phyloP scores from a whole-genome alignment of 1,284 basidiomycete species.

The Ganoderma lucidum region DNA sequence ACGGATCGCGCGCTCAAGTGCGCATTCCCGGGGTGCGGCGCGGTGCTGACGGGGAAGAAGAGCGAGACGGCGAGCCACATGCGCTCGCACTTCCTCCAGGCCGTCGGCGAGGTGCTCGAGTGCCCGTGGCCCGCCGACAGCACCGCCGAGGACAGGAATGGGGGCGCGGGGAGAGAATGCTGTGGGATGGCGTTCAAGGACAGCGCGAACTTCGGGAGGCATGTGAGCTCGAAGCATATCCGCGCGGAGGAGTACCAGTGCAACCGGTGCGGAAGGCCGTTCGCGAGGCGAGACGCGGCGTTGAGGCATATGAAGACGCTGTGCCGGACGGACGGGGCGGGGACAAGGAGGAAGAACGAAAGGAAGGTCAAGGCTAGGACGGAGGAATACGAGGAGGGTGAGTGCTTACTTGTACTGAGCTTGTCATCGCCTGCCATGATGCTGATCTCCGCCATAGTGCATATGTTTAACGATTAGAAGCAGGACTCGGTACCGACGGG shows the following conservation, averaged over 20 bases:
- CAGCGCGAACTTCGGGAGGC: constrained; percentile 33
- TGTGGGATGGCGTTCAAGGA: constrained; percentile 32
- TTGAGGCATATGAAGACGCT: constrained; percentile 35
- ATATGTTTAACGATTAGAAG: constrained; percentile 1
- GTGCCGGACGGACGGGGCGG: constrained; percentile 20
- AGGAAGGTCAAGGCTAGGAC: constrained; percentile 13
- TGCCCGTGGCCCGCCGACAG: constrained; percentile 26
- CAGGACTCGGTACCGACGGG: not conserved
- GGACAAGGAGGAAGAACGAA: constrained; percentile 18
- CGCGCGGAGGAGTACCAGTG: constrained; percentile 31
- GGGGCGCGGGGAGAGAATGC: constrained; percentile 11
- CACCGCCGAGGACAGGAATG: not conserved
- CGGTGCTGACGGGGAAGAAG: constrained; percentile 29
- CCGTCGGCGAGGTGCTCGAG: constrained; percentile 16
- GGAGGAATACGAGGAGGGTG: constrained; percentile 18
- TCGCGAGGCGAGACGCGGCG: constrained; percentile 30
- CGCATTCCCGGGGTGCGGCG: constrained; percentile 25
- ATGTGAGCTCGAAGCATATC: constrained; percentile 31
- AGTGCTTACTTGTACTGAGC: not conserved
- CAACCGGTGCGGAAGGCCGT: constrained; percentile 27
- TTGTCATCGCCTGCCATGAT: no score
- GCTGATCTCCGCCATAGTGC: not conserved
- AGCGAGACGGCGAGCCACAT: constrained; percentile 31
- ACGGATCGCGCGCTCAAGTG: constrained; percentile 26
- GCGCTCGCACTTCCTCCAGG: constrained; percentile 28